These are phyloP conservation scores for Pyrenochaeta sp. DNA, from an alignment of 2,329 filamentous ascomycete genomes.

Conservation along the genomic window DNA sequence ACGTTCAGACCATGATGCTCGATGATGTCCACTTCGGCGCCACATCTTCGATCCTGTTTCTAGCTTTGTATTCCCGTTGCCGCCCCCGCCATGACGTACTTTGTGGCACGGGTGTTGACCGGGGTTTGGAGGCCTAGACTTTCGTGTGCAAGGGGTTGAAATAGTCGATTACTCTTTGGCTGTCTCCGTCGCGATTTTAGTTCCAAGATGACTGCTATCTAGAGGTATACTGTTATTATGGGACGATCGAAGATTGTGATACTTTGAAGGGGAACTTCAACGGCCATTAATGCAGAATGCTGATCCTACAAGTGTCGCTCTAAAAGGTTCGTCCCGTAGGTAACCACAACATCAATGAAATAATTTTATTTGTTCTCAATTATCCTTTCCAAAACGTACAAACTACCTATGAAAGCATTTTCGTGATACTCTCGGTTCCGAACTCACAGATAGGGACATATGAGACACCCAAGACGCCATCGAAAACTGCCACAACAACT, in stretches of 20 bases:
- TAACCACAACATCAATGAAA: neutral
- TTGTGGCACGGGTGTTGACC: conserved; percentile 26
- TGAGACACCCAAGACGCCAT: neutral
- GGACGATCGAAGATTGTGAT: no score
- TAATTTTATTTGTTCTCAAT: neutral
- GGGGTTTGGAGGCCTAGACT: conserved; percentile 10
- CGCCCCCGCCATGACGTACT: conserved; percentile 40
- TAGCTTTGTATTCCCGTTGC: conserved; percentile 16
- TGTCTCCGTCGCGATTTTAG: neutral
- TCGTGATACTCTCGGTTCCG: neutral
- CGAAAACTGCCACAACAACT: neutral
- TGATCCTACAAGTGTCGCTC: no score
- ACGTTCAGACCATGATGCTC: conserved; percentile 15
- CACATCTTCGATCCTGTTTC: conserved; percentile 39
- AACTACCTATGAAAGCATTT: neutral
- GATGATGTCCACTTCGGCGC: conserved; percentile 30
- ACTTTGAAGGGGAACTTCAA: no score
- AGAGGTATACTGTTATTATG: no score
- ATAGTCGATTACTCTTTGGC: neutral
- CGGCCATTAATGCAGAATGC: no score
- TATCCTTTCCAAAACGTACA: neutral
- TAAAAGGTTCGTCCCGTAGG: no score
- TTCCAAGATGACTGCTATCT: neutral
- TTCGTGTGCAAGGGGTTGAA: neutral
- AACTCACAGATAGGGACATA: neutral